phyloP scores from a whole-genome alignment of 495 filamentous ascomycete genomes.

The Penicillium paradoxum region DNA sequence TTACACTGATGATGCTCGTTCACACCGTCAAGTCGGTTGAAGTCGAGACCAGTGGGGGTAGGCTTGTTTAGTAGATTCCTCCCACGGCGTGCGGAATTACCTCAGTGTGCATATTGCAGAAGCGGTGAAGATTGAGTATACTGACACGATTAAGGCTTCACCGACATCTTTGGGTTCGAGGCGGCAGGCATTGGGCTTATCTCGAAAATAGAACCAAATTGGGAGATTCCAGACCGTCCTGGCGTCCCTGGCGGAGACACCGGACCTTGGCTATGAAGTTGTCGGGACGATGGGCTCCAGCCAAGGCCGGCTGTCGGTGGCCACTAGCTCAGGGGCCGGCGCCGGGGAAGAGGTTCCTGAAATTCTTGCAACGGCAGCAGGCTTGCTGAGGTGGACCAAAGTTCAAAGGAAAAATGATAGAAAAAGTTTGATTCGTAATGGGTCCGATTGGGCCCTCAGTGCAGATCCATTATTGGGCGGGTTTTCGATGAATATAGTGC shows the following conservation, averaged over 20 bases:
- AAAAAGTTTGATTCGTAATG: slow-evolving; percentile 14
- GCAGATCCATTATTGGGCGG: slow-evolving; percentile 26
- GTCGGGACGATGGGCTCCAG: slow-evolving; percentile 25
- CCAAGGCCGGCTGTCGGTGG: slow-evolving; percentile 18
- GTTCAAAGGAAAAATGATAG: background rate
- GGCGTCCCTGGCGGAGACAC: slow-evolving; percentile 9
- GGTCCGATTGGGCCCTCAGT: slow-evolving; percentile 21
- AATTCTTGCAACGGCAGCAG: slow-evolving; percentile 21
- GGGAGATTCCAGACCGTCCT: slow-evolving; percentile 25
- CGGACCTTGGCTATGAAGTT: slow-evolving; percentile 15
- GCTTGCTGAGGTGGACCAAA: slow-evolving; percentile 10
- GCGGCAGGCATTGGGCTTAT: background rate
- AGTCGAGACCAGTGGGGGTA: slow-evolving; percentile 4
- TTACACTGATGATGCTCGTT: background rate
- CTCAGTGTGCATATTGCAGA: slow-evolving; percentile 1
- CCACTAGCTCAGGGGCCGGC: slow-evolving; percentile 29
- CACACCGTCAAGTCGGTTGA: slow-evolving; percentile 2
- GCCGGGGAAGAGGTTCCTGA: slow-evolving; percentile 29
- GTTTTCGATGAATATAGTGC: slow-evolving; percentile 4
- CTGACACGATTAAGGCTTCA: slow-evolving; percentile 7
- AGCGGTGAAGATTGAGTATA: slow-evolving; percentile 17
- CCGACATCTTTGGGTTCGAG: slow-evolving; percentile 9
- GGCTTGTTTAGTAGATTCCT: background rate
- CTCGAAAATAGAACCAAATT: background rate
- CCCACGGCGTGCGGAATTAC: background rate